Evolutionary conservation across 768 basidiomycete species (phyloP).

Genomic region (Lepiota brunneoincarnata): DNA sequence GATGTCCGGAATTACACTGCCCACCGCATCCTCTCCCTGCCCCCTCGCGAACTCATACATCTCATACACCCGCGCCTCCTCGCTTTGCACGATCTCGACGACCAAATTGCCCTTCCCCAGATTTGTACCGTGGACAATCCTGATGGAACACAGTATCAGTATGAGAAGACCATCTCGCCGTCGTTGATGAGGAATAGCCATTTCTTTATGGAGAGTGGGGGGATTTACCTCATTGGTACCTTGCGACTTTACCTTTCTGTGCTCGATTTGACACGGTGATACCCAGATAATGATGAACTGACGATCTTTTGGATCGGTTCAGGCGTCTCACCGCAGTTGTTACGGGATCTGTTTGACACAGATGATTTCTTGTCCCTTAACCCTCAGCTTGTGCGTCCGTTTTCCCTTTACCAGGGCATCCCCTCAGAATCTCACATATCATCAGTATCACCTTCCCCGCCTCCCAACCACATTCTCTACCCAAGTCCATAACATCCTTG

Average conservation of each 20-base stretch:
- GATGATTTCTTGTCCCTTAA: conserved; percentile 75
- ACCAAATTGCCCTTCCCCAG: conserved; percentile 68
- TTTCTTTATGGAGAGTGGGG: conserved; percentile 84
- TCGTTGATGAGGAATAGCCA: conserved; percentile 80
- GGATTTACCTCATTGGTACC: conserved; percentile 90
- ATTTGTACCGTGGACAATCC: background rate
- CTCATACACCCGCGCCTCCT: conserved; percentile 87
- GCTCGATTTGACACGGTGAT: background rate
- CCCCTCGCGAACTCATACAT: conserved; percentile 67
- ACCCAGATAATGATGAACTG: conserved; percentile 80
- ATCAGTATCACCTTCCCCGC: conserved; percentile 65
- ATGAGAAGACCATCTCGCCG: conserved; percentile 56
- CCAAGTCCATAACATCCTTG: conserved; percentile 86
- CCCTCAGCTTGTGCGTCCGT: conserved; percentile 56
- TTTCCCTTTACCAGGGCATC: conserved; percentile 6
- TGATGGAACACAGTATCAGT: conserved; percentile 4
- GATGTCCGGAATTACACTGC: conserved; percentile 89
- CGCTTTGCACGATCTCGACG: conserved; percentile 82
- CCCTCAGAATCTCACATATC: conserved; percentile 1
- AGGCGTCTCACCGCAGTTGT: conserved; percentile 75
- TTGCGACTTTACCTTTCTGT: conserved; percentile 14
- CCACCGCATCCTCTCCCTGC: conserved; percentile 70
- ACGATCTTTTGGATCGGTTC: conserved; percentile 91
- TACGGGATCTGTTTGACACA: conserved; percentile 81
- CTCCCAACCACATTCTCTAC: conserved; percentile 74